A percentile compares a stretch with the other conserved stretches of the same genome.
Evolutionary conservation across 352 stramenopile species (phyloP).

Genomic region (Phytophthora palmivora): DNA sequence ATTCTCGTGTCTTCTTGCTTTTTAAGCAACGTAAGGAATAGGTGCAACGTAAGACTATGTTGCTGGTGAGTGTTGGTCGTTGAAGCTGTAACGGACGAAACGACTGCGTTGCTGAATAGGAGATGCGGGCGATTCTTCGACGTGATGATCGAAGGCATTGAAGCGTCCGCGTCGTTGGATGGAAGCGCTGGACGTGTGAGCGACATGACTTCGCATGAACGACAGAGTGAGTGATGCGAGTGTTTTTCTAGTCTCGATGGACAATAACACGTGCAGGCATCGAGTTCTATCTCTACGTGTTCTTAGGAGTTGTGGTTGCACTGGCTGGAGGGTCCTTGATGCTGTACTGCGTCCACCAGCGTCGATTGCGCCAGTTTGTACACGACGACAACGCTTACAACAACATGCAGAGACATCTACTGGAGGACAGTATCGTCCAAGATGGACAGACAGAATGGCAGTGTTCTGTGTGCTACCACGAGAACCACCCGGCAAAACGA

Average conservation of each 20-base stretch:
- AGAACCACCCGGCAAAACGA: conserved; percentile 83
- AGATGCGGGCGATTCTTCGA: neutral
- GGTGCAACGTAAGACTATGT: no score
- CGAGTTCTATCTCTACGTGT: conserved; percentile 79
- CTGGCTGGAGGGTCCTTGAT: conserved; percentile 51
- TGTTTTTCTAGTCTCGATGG: no score
- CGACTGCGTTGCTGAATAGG: no score
- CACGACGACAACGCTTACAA: conserved; percentile 82
- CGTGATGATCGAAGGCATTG: conserved; percentile 4
- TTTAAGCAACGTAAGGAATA: conserved; percentile 14
- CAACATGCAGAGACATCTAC: conserved; percentile 88
- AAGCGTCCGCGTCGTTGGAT: conserved; percentile 4
- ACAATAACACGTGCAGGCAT: conserved; percentile 27
- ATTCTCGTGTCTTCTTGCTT: neutral
- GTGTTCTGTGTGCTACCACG: conserved; percentile 85
- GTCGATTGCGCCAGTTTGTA: conserved; percentile 59
- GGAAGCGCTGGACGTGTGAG: conserved; percentile 13
- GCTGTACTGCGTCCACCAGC: conserved; percentile 76
- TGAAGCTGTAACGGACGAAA: no score
- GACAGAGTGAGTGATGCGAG: conserved; percentile 23
- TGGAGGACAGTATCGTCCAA: conserved; percentile 82
- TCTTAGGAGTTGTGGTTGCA: conserved; percentile 64
- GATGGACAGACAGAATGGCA: conserved; percentile 81
- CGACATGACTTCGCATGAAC: conserved; percentile 15
- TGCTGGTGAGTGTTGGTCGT: no score